A percentile compares a stretch with the other conserved stretches of the same genome.
Evolutionary conservation across 2,329 filamentous ascomycete species (phyloP).

Genomic region (Phoma sp.): DNA sequence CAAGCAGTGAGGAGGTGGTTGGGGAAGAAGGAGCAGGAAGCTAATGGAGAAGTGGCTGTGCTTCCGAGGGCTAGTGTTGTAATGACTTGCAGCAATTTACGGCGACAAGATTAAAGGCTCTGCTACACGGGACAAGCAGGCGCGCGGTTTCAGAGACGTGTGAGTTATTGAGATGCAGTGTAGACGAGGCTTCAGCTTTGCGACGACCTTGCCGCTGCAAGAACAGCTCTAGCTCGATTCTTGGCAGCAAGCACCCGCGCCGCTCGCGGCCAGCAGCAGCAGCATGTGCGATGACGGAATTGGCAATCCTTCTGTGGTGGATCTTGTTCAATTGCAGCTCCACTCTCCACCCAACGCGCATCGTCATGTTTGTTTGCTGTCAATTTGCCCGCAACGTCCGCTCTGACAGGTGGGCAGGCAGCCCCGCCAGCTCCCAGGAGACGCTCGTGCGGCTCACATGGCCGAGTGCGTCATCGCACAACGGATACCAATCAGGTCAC

Average conservation of each 20-base stretch:
- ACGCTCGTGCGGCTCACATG: conserved; percentile 24
- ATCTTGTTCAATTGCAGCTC: conserved; percentile 27
- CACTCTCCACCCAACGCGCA: conserved; percentile 18
- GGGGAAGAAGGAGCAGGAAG: conserved; percentile 33
- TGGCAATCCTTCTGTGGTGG: conserved; percentile 9
- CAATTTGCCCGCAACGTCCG: conserved; percentile 17
- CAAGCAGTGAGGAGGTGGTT: conserved; percentile 34
- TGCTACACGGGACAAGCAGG: conserved; percentile 24
- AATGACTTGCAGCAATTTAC: conserved; percentile 24
- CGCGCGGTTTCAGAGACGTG: conserved; percentile 19
- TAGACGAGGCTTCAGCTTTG: conserved; percentile 30
- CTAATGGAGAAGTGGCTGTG: conserved; percentile 30
- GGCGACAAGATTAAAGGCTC: conserved; percentile 20
- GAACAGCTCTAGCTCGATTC: conserved; percentile 16
- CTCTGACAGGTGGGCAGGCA: conserved; percentile 5
- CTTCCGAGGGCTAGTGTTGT: conserved; percentile 27
- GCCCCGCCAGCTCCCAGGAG: conserved; percentile 29
- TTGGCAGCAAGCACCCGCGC: conserved; percentile 7
- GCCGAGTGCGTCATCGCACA: conserved; percentile 18
- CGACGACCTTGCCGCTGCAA: conserved; percentile 18
- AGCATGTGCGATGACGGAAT: conserved; percentile 32
- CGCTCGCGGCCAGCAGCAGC: conserved; percentile 12
- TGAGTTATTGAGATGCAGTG: conserved; percentile 17
- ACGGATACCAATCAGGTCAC: conserved; percentile 4
- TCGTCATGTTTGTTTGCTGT: conserved; percentile 17